These are phyloP conservation scores for Phaffia australis DNA, from an alignment of 768 basidiomycete species.

Conservation along the genomic window DNA sequence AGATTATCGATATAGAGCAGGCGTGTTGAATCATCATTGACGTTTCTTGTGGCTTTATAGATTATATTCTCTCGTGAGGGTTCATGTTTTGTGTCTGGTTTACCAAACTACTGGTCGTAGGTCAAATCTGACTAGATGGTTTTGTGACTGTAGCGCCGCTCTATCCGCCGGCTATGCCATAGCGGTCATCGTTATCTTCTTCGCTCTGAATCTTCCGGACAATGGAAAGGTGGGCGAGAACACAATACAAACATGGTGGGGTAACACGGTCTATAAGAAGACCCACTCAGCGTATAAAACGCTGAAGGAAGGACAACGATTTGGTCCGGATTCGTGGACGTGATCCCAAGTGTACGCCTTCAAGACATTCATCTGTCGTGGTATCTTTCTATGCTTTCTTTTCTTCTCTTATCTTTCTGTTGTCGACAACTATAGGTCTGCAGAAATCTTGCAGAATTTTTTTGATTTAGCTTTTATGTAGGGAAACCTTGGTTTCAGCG, in stretches of 20 bases:
- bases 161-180: constrained; percentile 27
- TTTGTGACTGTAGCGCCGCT: neutral
- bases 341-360: neutral
- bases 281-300: constrained; percentile 9
- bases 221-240: constrained; percentile 51
- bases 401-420: no score
- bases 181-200: constrained; percentile 40
- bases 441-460: no score
- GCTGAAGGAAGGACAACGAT: constrained; percentile 5
- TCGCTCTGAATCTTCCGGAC: constrained; percentile 24
- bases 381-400: no score
- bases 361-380: no score
- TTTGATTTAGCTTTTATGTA: no score
- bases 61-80: constrained; percentile 20
- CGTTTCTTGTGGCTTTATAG: neutral
- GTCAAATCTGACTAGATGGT: no score
- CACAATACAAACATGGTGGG: constrained; percentile 59
- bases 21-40: neutral
- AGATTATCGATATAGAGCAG: neutral
- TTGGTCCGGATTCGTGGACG: constrained; percentile 9
- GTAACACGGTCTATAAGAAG: constrained; percentile 42
- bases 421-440: no score
- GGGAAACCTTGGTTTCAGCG: no score
- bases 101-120: no score
- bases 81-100: no score